These are phyloP conservation scores for Tritrichomonas foetus DNA, from an alignment of 208 protist species.

Conservation along the genomic window DNA sequence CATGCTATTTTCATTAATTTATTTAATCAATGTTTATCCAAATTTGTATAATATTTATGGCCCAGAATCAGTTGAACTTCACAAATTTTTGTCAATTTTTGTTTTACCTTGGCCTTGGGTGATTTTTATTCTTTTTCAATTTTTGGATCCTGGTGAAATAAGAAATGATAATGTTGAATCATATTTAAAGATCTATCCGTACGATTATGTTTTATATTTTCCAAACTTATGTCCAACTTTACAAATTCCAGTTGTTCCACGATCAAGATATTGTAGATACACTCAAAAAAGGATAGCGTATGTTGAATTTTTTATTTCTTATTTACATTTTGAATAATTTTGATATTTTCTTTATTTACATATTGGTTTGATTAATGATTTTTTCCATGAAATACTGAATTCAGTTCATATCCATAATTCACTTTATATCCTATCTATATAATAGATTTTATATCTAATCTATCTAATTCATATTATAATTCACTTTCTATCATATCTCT, in stretches of 20 bases:
- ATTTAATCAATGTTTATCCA: background rate
- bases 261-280: background rate
- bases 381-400: too few relatives aligned
- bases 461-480: too few relatives aligned
- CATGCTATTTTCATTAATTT: background rate
- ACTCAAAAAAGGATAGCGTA: conserved; percentile 28
- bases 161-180: background rate
- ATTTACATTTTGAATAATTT: background rate
- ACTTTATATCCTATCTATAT: too few relatives aligned
- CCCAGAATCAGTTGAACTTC: background rate
- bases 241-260: conserved; percentile 27
- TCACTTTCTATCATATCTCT: too few relatives aligned
- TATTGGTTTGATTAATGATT: too few relatives aligned
- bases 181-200: conserved; percentile 23
- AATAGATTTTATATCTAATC: too few relatives aligned
- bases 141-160: background rate
- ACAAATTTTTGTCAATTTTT: background rate
- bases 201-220: conserved; percentile 1
- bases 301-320: background rate
- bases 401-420: too few relatives aligned
- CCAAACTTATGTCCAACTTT: background rate
- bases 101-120: conserved; percentile 29
- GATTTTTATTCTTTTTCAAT: background rate
- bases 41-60: background rate
- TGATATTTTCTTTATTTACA: too few relatives aligned